A percentile compares a stretch with the other conserved stretches of the same genome.
Evolutionary conservation across 768 basidiomycete species (phyloP).

Genomic region (Botryobasidium botryosum): DNA sequence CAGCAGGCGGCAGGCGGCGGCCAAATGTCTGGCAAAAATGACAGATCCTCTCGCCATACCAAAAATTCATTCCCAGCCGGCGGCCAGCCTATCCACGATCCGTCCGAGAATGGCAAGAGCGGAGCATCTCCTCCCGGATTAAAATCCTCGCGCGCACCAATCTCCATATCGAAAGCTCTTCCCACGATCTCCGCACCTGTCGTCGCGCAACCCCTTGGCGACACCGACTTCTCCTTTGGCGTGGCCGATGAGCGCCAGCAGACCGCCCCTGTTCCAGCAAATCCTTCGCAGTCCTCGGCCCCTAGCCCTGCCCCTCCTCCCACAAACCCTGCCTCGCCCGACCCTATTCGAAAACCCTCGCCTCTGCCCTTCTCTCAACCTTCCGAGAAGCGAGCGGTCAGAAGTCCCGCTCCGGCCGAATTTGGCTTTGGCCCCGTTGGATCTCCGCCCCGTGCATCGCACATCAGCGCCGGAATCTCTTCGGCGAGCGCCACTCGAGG

Average conservation of each 20-base stretch:
- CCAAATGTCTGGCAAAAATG: too few relatives aligned
- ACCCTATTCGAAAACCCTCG: neutral
- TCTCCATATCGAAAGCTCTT: constrained; percentile 9
- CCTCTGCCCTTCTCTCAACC: neutral
- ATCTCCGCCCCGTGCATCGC: constrained; percentile 42
- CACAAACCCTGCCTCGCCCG: neutral
- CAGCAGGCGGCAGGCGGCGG: constrained; percentile 25
- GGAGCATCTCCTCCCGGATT: constrained; percentile 1
- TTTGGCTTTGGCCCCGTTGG: constrained; percentile 71
- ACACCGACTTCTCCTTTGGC: too few relatives aligned
- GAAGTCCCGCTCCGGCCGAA: constrained; percentile 19
- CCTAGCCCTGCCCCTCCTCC: too few relatives aligned
- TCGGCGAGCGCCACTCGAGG: neutral
- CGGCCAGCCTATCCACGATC: too few relatives aligned
- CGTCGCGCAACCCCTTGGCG: constrained; percentile 16
- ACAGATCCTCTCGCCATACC: too few relatives aligned
- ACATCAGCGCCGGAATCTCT: constrained; percentile 1
- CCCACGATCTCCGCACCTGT: constrained; percentile 11
- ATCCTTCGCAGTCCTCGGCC: too few relatives aligned
- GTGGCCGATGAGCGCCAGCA: too few relatives aligned
- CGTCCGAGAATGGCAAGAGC: too few relatives aligned
- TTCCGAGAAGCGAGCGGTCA: constrained; percentile 3
- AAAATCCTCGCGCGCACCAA: constrained; percentile 7
- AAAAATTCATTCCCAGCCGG: too few relatives aligned
- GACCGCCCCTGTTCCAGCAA: too few relatives aligned